Evolutionary conservation across 208 protist species (phyloP).

Genomic region (Trypanosoma boissoni): DNA sequence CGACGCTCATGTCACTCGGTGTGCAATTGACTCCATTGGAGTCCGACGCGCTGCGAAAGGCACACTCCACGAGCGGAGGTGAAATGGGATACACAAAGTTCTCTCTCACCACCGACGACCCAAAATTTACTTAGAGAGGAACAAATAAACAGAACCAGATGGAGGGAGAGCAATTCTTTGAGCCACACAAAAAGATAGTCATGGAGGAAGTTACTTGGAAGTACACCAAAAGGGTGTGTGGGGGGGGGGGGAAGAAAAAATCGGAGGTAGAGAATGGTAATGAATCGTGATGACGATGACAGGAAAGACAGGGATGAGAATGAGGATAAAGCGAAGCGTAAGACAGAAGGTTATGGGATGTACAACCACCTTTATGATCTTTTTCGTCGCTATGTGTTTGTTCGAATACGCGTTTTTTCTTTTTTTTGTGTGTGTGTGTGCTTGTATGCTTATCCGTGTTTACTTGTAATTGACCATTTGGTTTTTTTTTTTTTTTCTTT

Average conservation of each 20-base stretch:
- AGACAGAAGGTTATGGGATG: not conserved
- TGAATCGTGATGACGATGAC: too few relatives aligned
- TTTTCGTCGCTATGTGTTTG: too few relatives aligned
- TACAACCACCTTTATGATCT: slow-evolving; percentile 12
- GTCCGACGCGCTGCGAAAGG: slow-evolving; percentile 38
- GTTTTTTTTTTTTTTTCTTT: too few relatives aligned
- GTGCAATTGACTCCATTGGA: slow-evolving; percentile 70
- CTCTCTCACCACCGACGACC: slow-evolving; percentile 45
- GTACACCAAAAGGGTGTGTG: too few relatives aligned
- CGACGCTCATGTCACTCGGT: slow-evolving; percentile 67
- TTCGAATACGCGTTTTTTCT: too few relatives aligned
- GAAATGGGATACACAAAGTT: slow-evolving; percentile 78
- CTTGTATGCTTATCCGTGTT: too few relatives aligned
- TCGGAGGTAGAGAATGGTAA: too few relatives aligned
- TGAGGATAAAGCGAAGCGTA: too few relatives aligned
- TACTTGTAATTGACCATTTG: too few relatives aligned
- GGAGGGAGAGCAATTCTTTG: not conserved
- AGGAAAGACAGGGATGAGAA: too few relatives aligned
- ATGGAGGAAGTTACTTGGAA: not conserved
- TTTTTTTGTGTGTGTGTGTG: not conserved
- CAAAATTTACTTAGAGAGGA: slow-evolving; percentile 30
- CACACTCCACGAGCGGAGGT: slow-evolving; percentile 52
- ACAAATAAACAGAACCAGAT: not conserved
- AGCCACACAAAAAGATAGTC: not conserved
- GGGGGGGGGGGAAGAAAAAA: too few relatives aligned